Conservation (phyloP, 768 basidiomycete species). For the Hygrophorus russula region DNA sequence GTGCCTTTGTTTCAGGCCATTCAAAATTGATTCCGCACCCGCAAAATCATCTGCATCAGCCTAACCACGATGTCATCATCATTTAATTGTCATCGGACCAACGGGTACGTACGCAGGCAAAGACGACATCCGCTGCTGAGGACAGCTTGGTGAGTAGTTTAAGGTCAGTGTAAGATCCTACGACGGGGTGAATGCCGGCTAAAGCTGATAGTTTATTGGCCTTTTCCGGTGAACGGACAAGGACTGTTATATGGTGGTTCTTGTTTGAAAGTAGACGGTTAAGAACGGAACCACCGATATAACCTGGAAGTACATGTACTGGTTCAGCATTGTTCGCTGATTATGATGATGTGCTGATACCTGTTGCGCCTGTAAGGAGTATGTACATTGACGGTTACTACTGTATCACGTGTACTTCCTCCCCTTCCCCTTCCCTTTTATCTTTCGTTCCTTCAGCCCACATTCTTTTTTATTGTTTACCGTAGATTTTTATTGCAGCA, state of each 20-base stretch:
- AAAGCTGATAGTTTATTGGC: slow-evolving; percentile 20
- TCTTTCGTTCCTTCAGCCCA: no score
- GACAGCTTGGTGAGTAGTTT: slow-evolving; percentile 27
- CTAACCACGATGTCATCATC: neutral
- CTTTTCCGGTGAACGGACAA: slow-evolving; percentile 33
- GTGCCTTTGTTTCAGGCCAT: slow-evolving; percentile 38
- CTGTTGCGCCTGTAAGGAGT: slow-evolving; percentile 3
- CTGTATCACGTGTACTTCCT: no score
- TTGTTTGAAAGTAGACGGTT: slow-evolving; percentile 33
- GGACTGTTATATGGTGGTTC: slow-evolving; percentile 30
- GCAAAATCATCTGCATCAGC: slow-evolving; percentile 28
- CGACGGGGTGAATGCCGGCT: slow-evolving; percentile 22
- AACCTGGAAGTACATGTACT: no score
- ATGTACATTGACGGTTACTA: no score
- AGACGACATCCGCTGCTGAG: slow-evolving; percentile 31
- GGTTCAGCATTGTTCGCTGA: no score
- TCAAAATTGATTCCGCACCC: slow-evolving; percentile 34
- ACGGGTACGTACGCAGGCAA: slow-evolving; percentile 26
- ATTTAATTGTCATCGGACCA: neutral
- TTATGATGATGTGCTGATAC: no score
- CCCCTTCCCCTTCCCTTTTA: no score
- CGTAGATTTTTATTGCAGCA: neutral
- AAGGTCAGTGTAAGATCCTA: slow-evolving; percentile 30
- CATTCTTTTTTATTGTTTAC: no score
- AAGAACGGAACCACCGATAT: slow-evolving; percentile 47